These are phyloP conservation scores for Corchorus capsularis DNA, from an alignment of 345 rosid genomes.

Conservation along the genomic window DNA sequence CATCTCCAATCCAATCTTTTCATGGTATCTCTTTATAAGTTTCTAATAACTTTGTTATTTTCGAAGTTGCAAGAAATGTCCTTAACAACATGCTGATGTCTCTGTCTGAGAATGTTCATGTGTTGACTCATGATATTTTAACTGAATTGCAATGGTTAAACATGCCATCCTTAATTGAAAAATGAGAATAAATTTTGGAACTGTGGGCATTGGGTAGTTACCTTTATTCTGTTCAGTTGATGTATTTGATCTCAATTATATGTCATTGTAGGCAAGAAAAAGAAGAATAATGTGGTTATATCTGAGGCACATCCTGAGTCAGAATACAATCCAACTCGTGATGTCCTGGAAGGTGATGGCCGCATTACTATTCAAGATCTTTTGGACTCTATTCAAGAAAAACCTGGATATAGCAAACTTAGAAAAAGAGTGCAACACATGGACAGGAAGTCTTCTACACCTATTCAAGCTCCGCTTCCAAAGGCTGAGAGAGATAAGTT, in stretches of 20 bases:
- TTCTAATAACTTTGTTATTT: not conserved
- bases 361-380: conserved; percentile 64
- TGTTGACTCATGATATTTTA: not conserved
- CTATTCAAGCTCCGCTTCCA: conserved; percentile 79
- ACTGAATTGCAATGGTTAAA: not conserved
- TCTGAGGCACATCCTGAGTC: conserved; percentile 89
- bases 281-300: conserved; percentile 47
- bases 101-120: not conserved
- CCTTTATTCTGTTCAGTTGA: not conserved
- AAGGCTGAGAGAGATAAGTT: conserved; percentile 68
- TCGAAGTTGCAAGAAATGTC: not conserved
- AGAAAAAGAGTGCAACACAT: conserved; percentile 50
- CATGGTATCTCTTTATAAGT: not conserved
- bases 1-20: not conserved
- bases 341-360: conserved; percentile 73
- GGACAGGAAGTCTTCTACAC: conserved; percentile 48
- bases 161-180: not conserved
- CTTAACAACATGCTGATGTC: not conserved
- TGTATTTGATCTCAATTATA: conserved; percentile 10
- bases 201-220: not conserved
- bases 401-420: conserved; percentile 59
- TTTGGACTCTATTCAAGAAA: conserved; percentile 63
- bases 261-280: conserved; percentile 53
- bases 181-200: not conserved
- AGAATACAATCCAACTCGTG: conserved; percentile 83